Evolutionary conservation across 225 moss, liverwort and hornwort species (phyloP), one percentile per base, ranked within the genome.

Genomic region (Takakia lepidozioides): DNA sequence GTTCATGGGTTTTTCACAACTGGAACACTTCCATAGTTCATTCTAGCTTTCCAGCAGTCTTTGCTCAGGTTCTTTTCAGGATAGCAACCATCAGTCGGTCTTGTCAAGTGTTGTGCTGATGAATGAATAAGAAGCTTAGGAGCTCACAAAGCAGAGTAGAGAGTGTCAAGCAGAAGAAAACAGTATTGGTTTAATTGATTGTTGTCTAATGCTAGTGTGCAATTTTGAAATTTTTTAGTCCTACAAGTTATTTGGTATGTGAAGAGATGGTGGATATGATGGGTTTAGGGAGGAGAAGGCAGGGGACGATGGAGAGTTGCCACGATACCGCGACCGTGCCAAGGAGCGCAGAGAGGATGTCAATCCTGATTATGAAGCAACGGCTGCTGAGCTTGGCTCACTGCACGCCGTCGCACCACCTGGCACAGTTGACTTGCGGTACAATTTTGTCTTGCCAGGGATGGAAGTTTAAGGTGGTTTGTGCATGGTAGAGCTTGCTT

Each of bases 281-380:
- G 43, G 62, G 38, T 47, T 15, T 63, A 98, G 98, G 80, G 98
- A 91, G 46, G 87, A 87, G 68, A 91, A 85, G 51, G 75, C 73
- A 48, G 85, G 63, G 27, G 74, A 99, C 47, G 98, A 99, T 37
- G 63, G 53, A 58, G 79, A 74, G 37, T 60, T 85, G 68, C 91
- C 83, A 44, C 74, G 75, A 18, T 99, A 99, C 52, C 87, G 98
- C 38, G 98, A 99, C 62, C 71, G 98, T 24, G 98, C 98, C 10
- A 99, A 99, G 74, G 98, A 99, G 65, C 82, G 98, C 39, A 75
- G 98, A 66, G 98, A 99, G 28, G 98, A 99, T 88, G 73, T 91
- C 20, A 99, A 99, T 74, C 98, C 98, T 17, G 98, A 99, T 63
- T 99, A 99, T 66, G 91, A 91, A 36, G 68, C 85, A 48, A 91